Base-by-base conservation (phyloP, 2,329 filamentous ascomycete species). In the Dothistroma septosporum region DNA sequence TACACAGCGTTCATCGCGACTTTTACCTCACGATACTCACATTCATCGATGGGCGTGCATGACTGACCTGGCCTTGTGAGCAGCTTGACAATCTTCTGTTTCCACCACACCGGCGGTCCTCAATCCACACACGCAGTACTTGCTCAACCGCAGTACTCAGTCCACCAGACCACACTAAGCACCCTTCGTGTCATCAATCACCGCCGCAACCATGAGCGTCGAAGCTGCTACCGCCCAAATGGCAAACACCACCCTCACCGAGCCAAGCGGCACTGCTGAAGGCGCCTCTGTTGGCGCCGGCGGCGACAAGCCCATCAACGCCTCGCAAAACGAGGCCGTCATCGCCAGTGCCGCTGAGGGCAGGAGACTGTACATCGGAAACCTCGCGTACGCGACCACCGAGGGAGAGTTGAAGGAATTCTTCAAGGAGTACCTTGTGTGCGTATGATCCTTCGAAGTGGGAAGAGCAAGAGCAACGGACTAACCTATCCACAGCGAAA, bases 401-500 rank as follows among this genome's bases (percentile, higher is more conserved):
- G 94, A 97, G 90, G 94, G 90, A 89, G 92, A 97, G 88, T 91
- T 99, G 86, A 96, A 95, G 86, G 90, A 94, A 74, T 99, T 99
- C 87, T 99, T 99, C 89, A 93, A 94, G 86, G 90, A 88, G 81
- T 97, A 96, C 86, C 89, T 94, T 84, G 91, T 99, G 94, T 99
- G 86, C 86, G 93, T 90, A 65, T 60, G 59, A 64, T 58, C 67
- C 52, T 57, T 47, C 46, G 21, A 46, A 19, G 12, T n/a, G 22
- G n/a, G 35, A 53, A 21, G 8, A 52, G 53, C 49, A 55, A 52
- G 53, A 55, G 52, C 52, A 53, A n/a, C 1, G 44, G 46, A 53
- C 64, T 75, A 62, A 70, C 61, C 48, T 69, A 61, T 60, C 53
- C 14, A 41, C 74, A 97, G 94, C 80, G 94, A 99, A 85, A 96